Conservation (phyloP, 202 grass and related monocot genomes). For the Setaria italica region DNA sequence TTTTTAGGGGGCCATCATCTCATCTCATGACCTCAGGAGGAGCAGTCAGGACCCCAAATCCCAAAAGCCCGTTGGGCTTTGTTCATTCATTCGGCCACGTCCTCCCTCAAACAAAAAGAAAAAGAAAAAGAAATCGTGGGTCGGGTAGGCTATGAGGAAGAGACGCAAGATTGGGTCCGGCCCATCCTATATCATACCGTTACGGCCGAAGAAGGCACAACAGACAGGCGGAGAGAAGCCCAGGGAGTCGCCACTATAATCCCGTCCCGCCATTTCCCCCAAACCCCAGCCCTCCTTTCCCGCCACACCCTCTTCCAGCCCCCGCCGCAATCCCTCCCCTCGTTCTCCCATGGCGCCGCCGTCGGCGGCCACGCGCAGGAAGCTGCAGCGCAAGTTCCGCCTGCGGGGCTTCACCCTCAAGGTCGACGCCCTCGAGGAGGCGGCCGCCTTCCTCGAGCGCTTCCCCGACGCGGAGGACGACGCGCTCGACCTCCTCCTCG, state of each 20-base stretch:
- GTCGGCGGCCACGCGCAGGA: conserved; percentile 67
- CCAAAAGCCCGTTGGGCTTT: no score
- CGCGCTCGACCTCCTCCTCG: conserved; percentile 81
- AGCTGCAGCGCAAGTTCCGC: conserved; percentile 80
- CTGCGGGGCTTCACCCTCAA: conserved; percentile 89
- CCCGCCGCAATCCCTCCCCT: conserved; percentile 31
- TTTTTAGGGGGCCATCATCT: no score
- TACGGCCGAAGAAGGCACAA: not conserved
- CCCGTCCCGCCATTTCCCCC: conserved; percentile 43
- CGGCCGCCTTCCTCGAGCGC: conserved; percentile 64
- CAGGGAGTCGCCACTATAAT: conserved; percentile 4
- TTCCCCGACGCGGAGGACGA: conserved; percentile 89
- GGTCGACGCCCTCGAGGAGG: conserved; percentile 84
- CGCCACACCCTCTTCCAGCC: conserved; percentile 31
- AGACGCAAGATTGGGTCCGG: not conserved
- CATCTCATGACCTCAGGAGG: no score
- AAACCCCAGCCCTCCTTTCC: conserved; percentile 40
- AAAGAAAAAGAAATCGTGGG: no score
- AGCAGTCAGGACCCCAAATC: no score
- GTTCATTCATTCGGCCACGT: no score
- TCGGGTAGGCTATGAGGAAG: not conserved
- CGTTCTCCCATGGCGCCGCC: conserved; percentile 54
- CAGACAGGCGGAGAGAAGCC: not conserved
- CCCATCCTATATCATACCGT: not conserved
- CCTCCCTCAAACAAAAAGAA: no score